Evolutionary conservation across 2,329 filamentous ascomycete genomes (phyloP), one percentile per base, ranked within the genome.

Genomic region (Colletotrichum phormii): DNA sequence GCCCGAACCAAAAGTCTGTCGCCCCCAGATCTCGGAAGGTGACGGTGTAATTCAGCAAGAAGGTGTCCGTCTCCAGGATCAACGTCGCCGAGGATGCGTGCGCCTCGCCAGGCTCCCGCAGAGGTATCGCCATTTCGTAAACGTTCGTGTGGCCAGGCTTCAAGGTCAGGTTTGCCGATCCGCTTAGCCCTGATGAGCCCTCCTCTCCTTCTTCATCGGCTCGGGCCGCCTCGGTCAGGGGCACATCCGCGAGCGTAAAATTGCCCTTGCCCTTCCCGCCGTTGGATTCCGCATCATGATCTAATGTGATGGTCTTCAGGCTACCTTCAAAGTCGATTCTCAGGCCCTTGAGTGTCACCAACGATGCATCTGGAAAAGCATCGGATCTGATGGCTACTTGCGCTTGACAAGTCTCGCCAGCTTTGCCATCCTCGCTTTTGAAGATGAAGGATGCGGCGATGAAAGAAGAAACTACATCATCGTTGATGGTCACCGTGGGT

Each of bases 51-150:
- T 90, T 86, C 22, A 98, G 83, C 49, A 89, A 86, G 76, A 96
- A 97, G 0, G 86, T 82, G 0, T 92, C 87, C 15, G 89, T 90
- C 33, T 89, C 85, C n/a, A 97, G 82, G 1, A 85, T 83, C 33
- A 97, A 83, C 0, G 86, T 89, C 11, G 93, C 89, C 1, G 90
- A 90, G 5, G 88, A 86, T 4, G 94, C 91, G 60, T 88, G 90
- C 0, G 93, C 91, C 68, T 94, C 89, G n/a, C 95, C 95, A 3
- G 95, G 90, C 81, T 98, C 95, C 71, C 95, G 91, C 18, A 98
- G 88, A 2, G 92, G 89, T 71, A 95, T 89, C 9, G 88, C 89
- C 77, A 98, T 87, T 76, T 93, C 90, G 74, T 94, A 92, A 1
- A 95, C 89, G 65, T 89, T 90, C 9, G 88, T 93, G 73, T 93